Percentiles rank a stretch among this genome's conserved stretches.
Evolutionary conservation across 768 basidiomycete species (phyloP).

Genomic region (Auriscalpium orientale): DNA sequence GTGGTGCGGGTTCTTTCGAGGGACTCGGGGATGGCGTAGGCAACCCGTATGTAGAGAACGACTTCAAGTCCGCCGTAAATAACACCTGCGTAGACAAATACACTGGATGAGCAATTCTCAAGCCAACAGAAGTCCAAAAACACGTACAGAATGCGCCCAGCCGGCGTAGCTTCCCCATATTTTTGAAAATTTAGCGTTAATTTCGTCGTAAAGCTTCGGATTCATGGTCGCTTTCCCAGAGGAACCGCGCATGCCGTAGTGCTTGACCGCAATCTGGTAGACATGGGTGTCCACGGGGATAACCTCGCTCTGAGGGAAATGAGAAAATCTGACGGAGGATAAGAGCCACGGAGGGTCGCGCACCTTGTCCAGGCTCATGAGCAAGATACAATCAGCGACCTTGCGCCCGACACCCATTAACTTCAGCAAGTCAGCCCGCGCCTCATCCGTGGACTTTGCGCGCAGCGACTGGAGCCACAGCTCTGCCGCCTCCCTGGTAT

Average conservation of each 20-base stretch:
- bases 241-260: slow-evolving; percentile 58
- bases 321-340: background rate
- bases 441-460: slow-evolving; percentile 39
- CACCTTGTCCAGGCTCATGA: slow-evolving; percentile 92
- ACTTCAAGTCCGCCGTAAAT: slow-evolving; percentile 68
- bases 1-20: background rate
- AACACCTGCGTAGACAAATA: slow-evolving; percentile 42
- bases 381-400: slow-evolving; percentile 89
- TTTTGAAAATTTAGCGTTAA: slow-evolving; percentile 49
- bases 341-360: background rate
- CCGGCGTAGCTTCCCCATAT: slow-evolving; percentile 85
- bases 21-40: slow-evolving; percentile 16
- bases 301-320: slow-evolving; percentile 55
- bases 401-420: slow-evolving; percentile 92
- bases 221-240: slow-evolving; percentile 56
- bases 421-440: slow-evolving; percentile 68
- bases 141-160: slow-evolving; percentile 78
- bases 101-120: background rate
- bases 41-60: slow-evolving; percentile 55
- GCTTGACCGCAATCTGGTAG: slow-evolving; percentile 75
- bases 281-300: slow-evolving; percentile 97
- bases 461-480: slow-evolving; percentile 54
- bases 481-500: slow-evolving; percentile 41
- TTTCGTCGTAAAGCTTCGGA: slow-evolving; percentile 67
- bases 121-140: background rate